Percentiles rank a stretch among this genome's conserved stretches.
These are phyloP conservation scores for Sporothrix protearum DNA, from an alignment of 2,329 filamentous ascomycete genomes.

Conservation along the genomic window DNA sequence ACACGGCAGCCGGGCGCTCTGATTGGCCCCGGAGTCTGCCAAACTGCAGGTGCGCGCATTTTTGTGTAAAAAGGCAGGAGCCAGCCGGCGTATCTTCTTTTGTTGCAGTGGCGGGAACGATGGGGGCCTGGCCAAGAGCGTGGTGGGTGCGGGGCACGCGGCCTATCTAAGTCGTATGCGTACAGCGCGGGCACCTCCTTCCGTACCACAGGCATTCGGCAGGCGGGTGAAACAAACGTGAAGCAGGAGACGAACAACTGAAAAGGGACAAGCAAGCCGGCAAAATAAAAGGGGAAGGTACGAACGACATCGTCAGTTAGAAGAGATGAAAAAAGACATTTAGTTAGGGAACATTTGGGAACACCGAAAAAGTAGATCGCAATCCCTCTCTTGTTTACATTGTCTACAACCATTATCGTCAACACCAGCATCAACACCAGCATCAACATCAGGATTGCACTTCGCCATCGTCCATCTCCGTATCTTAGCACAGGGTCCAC, in stretches of 20 bases:
- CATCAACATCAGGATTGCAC: neutral
- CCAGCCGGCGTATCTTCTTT: neutral
- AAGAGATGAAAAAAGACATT: neutral
- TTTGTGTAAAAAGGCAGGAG: neutral
- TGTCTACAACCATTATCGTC: neutral
- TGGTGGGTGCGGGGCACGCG: neutral
- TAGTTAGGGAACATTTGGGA: neutral
- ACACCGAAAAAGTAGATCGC: neutral
- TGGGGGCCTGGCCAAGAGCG: neutral
- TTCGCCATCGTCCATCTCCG: neutral
- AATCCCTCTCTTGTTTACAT: neutral
- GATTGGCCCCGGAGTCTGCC: neutral
- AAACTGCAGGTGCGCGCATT: conserved; percentile 9
- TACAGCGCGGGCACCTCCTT: neutral
- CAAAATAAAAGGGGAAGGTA: neutral
- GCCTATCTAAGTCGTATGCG: neutral
- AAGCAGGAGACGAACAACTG: conserved; percentile 18
- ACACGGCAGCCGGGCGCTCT: neutral
- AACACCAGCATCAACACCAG: neutral
- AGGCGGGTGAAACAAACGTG: conserved; percentile 24
- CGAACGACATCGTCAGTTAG: neutral
- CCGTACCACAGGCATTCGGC: neutral
- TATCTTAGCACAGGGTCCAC: neutral
- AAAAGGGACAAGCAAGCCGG: neutral
- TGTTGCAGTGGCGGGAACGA: neutral